Evolutionary conservation across 1,139 yeast species (phyloP), one percentile per base, ranked within the genome.

Genomic region (Scheffersomyces cryptocercus): DNA sequence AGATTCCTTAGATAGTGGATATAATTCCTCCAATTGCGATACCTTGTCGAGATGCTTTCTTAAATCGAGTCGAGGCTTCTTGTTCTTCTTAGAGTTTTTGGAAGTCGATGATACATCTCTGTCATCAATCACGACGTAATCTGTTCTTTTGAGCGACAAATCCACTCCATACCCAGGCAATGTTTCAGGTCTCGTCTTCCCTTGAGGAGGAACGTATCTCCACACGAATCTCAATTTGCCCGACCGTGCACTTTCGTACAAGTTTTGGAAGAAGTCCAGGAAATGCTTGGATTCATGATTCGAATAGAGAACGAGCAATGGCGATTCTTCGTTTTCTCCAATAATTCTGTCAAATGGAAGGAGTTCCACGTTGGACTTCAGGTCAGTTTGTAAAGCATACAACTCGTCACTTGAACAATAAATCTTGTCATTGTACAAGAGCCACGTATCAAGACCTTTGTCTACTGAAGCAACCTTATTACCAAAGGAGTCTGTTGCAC

Each of bases 221-320:
- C 96, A 81, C 3, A 84, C 77, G 59, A 88, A 85, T 45, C 88
- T 74, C 29, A 90, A 61, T 54, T 88, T 87, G 0, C 88, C 95
- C 1, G 68, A 61, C 7, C 66, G 58, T 0, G 96, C 86, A 44
- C 85, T 81, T 37, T 78, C 77, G 48, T 73, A 75, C 44, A 93
- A 65, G 45, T 81, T 77, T 20, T 70, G 62, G 51, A 88, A 83
- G 68, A 87, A 84, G 3, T 65, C 67, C 10, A 68, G 67, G 55
- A 89, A 86, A 4, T 68, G 63, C 0, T 59, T 62, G 12, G 80
- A 72, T 3, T 63, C 52, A 4, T 80, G 68, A 50, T 79, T 81
- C 6, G 82, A 84, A 70, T 86, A 87, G 11, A 74, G 55, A 1
- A 66, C 48, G 43, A 71, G 54, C 12, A 71, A 38, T 0, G 78